phyloP scores from a whole-genome alignment of 352 stramenopile genomes.

The Pythium guiyangense region DNA sequence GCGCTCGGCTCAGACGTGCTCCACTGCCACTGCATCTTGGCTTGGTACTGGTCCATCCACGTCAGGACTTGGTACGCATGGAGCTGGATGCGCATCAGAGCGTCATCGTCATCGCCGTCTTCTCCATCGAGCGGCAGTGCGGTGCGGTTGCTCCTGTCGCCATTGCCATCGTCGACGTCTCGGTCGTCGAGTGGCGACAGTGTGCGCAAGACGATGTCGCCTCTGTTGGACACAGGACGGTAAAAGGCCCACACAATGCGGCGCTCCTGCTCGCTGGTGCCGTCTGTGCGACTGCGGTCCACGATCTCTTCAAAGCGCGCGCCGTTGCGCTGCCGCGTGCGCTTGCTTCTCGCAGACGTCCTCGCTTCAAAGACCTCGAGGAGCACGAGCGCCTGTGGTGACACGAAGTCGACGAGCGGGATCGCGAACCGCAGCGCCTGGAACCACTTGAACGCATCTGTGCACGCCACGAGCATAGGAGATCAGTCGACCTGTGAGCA shows the following conservation, averaged over 20 bases:
- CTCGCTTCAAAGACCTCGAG: constrained; percentile 46
- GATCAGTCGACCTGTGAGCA: no score
- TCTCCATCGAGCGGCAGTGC: neutral
- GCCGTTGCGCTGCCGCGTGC: constrained; percentile 9
- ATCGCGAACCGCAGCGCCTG: constrained; percentile 27
- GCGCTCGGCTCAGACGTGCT: constrained; percentile 10
- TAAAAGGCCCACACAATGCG: constrained; percentile 64
- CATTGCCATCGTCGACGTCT: neutral
- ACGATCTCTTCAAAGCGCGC: constrained; percentile 18
- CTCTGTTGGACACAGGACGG: constrained; percentile 39
- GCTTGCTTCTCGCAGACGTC: constrained; percentile 8
- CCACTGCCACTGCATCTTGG: constrained; percentile 41
- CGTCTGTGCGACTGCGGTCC: constrained; percentile 1
- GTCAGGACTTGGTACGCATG: constrained; percentile 53
- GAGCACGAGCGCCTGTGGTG: constrained; percentile 37
- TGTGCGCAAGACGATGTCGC: constrained; percentile 32
- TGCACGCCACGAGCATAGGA: neutral
- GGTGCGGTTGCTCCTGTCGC: neutral
- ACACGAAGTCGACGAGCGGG: constrained; percentile 29
- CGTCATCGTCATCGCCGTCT: neutral
- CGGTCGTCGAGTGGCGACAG: constrained; percentile 4
- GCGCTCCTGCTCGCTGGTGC: constrained; percentile 8
- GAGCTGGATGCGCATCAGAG: constrained; percentile 34
- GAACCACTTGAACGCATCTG: constrained; percentile 56
- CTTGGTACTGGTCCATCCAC: constrained; percentile 63